Evolutionary conservation across 495 filamentous ascomycete genomes (phyloP), one percentile per base, ranked within the genome.

Genomic region (Aspergillus homomorphus): DNA sequence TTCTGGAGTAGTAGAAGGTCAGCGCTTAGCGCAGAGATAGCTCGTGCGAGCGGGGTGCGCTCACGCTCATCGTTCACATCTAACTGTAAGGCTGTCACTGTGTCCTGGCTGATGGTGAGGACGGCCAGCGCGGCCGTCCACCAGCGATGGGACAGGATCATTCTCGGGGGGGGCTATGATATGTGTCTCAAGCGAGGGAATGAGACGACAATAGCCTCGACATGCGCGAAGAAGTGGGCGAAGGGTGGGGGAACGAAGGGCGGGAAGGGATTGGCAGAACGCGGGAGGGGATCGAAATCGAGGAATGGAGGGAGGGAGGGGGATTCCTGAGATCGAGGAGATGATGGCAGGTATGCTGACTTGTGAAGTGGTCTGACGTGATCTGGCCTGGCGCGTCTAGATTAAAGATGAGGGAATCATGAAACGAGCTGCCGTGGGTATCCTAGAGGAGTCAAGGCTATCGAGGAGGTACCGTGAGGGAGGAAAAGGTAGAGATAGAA

Each of bases 1-100:
- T 28, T 62, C 84, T 87, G 53, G 52, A 46, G 15, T 33, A 22
- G 21, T 16, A 30, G 15, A 51, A 56, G 53, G 45, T 54, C 43
- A 62, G 33, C 9, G 52, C 12, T 22, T 20, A 1, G 58, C 5
- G 9, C 6, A 22, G 8, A 18, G 6, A 7, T 28, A 15, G 22
- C 45, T 51, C 22, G 22, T 20, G 20, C 22, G 2, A 41, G 23
- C 2, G 48, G 20, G 14, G 26, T 15, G 14, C 2, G 33, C 70
- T 44, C 51, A 76, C 73, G 55, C 57, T 68, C 50, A 63, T 76
- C 69, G 21, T 70, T 59, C 22, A 76, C 41, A 52, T 73, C 61
- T 30, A 79, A 43, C 18, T 66, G 59, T 41, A 79, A 64, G 15
- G 65, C 73, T 15, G 24, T 38, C 30, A 70, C 59, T 23, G 62